Base-by-base conservation (phyloP, 495 filamentous ascomycete genomes). In the Daldinia vernicosa region DNA sequence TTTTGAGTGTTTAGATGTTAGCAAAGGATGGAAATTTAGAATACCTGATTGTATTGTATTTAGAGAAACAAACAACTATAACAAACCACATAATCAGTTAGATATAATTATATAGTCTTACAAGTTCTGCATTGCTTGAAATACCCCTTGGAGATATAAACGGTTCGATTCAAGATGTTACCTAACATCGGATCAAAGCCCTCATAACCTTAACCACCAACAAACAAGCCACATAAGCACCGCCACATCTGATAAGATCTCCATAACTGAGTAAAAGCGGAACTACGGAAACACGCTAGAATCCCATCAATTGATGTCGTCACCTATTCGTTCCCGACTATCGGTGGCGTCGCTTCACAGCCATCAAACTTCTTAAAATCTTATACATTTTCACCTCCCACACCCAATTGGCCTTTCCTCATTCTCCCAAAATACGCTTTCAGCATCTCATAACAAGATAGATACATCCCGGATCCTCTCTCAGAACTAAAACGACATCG, bases 201-300 rank as follows among this genome's bases (percentile, higher is more conserved):
- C 9, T 11, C 32, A 7, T 45, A n/a, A 52, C 22, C 11, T 6
- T 8, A 33, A 11, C 4, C 33, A 17, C 39, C n/a, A 40, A n/a
- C 39, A 40, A 1, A 28, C 6, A 56, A 56, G 53, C 62, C 63
- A 59, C 63, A 51, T 0, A 7, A 1, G 22, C 63, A 60, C 55
- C 55, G 63, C 63, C 55, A 67, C 63, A 67, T 67, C 65, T 45
- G 65, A 67, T 67, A 61, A 67, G 65, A 67, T 60, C 55, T 5
- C 12, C 3, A 60, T 22, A 7, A 4, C 2, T 27, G 4, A 1
- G 4, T 27, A 14, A 65, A n/a, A 6, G 11, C 1, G 32, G 32
- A 57, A 14, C 17, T 1, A n/a, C n/a, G n/a, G n/a, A 14, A 33
- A 24, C 54, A 5, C 54, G 54, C 32, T 24, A 24, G 14, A 52